A percentile compares a stretch with the other conserved stretches of the same genome.
phyloP scores from a whole-genome alignment of 163 green algal genomes.

The Scenedesmus sp. region DNA sequence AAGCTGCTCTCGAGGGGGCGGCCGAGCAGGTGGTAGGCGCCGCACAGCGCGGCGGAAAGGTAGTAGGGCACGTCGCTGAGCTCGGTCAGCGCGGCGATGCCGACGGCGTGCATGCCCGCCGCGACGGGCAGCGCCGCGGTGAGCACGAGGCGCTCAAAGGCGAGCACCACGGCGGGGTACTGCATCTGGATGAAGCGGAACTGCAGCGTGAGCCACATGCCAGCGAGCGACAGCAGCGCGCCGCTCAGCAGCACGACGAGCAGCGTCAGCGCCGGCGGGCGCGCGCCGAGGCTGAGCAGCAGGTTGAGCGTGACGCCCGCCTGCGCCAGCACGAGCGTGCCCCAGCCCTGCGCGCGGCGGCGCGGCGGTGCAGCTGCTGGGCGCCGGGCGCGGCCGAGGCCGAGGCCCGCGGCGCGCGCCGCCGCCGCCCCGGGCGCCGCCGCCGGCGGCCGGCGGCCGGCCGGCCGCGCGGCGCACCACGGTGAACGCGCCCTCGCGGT shows the following conservation, averaged over 20 bases:
- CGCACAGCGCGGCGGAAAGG: constrained; percentile 66
- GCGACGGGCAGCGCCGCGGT: constrained; percentile 66
- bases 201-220: constrained; percentile 88
- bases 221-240: constrained; percentile 49
- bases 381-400: no score
- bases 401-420: no score
- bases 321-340: constrained; percentile 71
- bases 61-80: constrained; percentile 80
- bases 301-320: constrained; percentile 67
- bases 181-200: constrained; percentile 93
- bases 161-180: constrained; percentile 83
- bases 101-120: constrained; percentile 72
- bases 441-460: no score
- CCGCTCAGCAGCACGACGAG: constrained; percentile 40
- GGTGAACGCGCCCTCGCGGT: constrained; percentile 58
- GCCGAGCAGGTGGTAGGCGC: constrained; percentile 76
- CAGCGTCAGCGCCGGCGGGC: constrained; percentile 32
- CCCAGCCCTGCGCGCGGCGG: constrained; percentile 65
- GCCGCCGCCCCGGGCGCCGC: no score
- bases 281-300: constrained; percentile 13
- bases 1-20: constrained; percentile 82
- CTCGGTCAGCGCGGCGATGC: constrained; percentile 67
- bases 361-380: no score
- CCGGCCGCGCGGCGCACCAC: constrained; percentile 52
- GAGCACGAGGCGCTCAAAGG: constrained; percentile 86